Conservation (phyloP, 2,329 filamentous ascomycete species). For the Ceratocystis huliohia region DNA sequence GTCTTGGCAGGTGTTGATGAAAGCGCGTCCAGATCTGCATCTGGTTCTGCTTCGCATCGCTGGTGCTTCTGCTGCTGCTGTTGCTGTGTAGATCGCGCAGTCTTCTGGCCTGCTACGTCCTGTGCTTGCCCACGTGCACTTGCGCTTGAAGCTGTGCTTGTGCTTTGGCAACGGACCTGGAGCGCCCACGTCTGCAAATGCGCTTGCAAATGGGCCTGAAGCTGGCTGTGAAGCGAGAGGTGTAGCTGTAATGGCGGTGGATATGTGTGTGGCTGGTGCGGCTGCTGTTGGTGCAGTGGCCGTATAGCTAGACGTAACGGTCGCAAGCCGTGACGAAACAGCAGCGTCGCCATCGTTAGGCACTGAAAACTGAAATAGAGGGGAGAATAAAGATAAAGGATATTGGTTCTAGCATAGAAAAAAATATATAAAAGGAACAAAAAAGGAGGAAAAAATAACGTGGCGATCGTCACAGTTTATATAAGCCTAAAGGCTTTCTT, state of each 20-base stretch:
- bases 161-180: not conserved
- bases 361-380: not conserved
- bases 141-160: not conserved
- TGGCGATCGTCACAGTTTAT: not conserved
- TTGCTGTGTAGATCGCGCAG: not conserved
- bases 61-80: not conserved
- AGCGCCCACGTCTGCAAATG: not conserved
- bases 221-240: not conserved
- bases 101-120: not conserved
- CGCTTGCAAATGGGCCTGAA: not conserved
- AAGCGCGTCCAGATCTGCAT: not conserved
- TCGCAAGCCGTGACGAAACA: constrained; percentile 6
- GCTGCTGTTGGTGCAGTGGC: not conserved
- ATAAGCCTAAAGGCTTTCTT: not conserved
- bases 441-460: not conserved
- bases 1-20: too few relatives aligned
- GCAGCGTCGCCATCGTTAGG: constrained; percentile 1
- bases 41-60: not conserved
- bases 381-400: not conserved
- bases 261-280: constrained; percentile 4
- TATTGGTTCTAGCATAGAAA: not conserved
- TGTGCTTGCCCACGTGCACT: not conserved
- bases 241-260: not conserved
- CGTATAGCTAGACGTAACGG: not conserved
- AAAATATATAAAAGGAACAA: not conserved